Conservation (phyloP, 805 yeast species). For the Komagataella populi region DNA sequence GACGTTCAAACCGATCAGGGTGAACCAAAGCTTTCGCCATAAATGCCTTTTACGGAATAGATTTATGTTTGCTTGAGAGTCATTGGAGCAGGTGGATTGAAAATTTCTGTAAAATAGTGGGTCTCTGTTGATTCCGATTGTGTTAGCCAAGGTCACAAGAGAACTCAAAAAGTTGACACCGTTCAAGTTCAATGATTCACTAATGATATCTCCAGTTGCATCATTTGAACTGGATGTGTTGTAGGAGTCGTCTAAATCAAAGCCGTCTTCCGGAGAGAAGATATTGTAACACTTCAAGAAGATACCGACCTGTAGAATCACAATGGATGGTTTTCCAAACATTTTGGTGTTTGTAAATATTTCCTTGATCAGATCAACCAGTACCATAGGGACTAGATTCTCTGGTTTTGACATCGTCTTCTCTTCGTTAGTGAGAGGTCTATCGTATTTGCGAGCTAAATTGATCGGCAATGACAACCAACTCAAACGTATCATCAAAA, state of each 20-base stretch:
- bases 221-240: conserved; percentile 12
- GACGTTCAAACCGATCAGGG: conserved; percentile 17
- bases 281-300: conserved; percentile 41
- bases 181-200: conserved; percentile 15
- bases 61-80: conserved; percentile 14
- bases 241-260: conserved; percentile 26
- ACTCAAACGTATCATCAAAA: conserved; percentile 37
- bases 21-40: conserved; percentile 27
- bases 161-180: conserved; percentile 19
- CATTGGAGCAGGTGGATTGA: conserved; percentile 9
- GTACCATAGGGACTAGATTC: conserved; percentile 24
- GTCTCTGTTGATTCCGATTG: conserved; percentile 34
- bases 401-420: conserved; percentile 22
- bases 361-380: conserved; percentile 31
- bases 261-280: conserved; percentile 45
- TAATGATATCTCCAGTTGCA: conserved; percentile 16
- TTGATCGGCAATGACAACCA: conserved; percentile 41
- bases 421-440: conserved; percentile 15
- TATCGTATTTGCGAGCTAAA: conserved; percentile 18
- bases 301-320: conserved; percentile 45
- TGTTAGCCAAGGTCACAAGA: conserved; percentile 28
- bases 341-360: conserved; percentile 26
- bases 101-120: conserved; percentile 26
- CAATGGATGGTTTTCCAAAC: conserved; percentile 29
- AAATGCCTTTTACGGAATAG: conserved; percentile 20